Base-by-base conservation (phyloP, 805 yeast species). In the Candida corydali region DNA sequence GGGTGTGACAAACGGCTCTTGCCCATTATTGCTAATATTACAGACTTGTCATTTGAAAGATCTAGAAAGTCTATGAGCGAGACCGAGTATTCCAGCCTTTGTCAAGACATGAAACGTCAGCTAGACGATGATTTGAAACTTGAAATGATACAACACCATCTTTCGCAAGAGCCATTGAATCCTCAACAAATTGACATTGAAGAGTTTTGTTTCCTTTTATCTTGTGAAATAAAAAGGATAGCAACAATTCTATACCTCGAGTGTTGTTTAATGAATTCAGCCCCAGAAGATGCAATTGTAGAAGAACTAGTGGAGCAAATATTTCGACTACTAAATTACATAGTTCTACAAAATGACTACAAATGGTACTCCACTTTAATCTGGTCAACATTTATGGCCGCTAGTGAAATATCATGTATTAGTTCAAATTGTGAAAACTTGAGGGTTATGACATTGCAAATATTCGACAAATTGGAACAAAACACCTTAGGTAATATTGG, bases 21-120 rank as follows among this genome's bases (percentile, higher is more conserved):
- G 2, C 45, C 47, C 24, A 44, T 53, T 7, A 49, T 60, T 10
- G 46, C 60, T 7, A 61, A 58, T 27, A 56, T 59, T 23, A 60
- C 65, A 6, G 64, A 60, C 34, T 42, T 60, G 24, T 59, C 64
- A 5, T 48, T 55, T 28, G 62, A 58, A 36, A 43, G 60, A 35
- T 35, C 30, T 8, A 36, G 42, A 26, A 27, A 33, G 8, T 40
- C 38, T 3, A 41, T 54, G 3, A 22, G 47, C 2, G 47, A 45
- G 22, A 18, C 31, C 3, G 40, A 42, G n/a, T 54, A 49, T 38
- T 11, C 24, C 7, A 11, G 5, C 10, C 29, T 51, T 17, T 41
- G 51, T 23, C 35, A 40, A 12, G 51, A 39, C 14, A 43, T 59
- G 38, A 36, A 40, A 23, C 20, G 28, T 4, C 40, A 45, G 27